Evolutionary conservation across 495 filamentous ascomycete genomes (phyloP), one percentile per base, ranked within the genome.

Genomic region (Annulohypoxylon bovei): DNA sequence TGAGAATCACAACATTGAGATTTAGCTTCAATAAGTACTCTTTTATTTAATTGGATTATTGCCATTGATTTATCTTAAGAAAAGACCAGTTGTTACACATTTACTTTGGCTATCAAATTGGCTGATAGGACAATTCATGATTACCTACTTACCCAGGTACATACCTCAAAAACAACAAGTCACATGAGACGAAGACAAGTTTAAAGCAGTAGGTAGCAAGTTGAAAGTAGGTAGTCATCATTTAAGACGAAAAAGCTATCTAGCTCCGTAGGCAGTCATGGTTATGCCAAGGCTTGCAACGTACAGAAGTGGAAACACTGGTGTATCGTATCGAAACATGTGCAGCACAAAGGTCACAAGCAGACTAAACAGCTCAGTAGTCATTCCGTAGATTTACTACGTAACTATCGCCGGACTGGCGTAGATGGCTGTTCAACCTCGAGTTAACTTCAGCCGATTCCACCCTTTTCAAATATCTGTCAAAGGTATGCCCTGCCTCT

Each of bases 341-440:
- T 33, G 9, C 22, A 50, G 46, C 46, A 28, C 12, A 28, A 28
- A n/a, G 49, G 49, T 53, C 49, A 53, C 27, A 20, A 20, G 20
- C 14, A 53, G 27, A 53, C 49, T 4, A 16, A 33, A 28, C n/a
- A 53, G 49, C 49, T 69, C 40, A 62, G 12, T n/a, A 63, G 30
- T 39, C 46, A 63, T 27, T 60, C 27, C 50, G 52, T 71, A 67
- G 63, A 67, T 64, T 42, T 47, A 59, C 57, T 59, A 42, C 52
- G 50, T 71, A 67, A 52, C 68, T 67, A 59, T 53, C 40, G 46
- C 57, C 44, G 32, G 35, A 58, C 35, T 18, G 44, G 50, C 53
- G 35, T 62, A 67, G 50, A 67, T 67, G 55, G 9, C 14, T 63
- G 58, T 63, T 59, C 46, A 52, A 61, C 57, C 9, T 35, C 27